Base-by-base conservation (phyloP, 495 filamentous ascomycete genomes). In the Melanomma pulvis-pyrius region DNA sequence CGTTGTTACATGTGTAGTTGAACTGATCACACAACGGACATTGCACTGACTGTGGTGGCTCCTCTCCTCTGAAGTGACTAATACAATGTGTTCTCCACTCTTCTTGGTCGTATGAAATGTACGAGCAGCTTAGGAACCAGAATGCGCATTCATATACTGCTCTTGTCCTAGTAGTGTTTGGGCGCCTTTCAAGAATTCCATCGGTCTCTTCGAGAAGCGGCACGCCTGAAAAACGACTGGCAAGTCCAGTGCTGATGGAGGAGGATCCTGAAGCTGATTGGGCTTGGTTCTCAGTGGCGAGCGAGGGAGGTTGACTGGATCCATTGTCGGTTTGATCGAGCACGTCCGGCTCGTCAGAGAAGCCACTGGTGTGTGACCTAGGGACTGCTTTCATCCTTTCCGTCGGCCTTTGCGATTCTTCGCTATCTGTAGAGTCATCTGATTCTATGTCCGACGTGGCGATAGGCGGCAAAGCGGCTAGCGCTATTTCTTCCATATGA, bases 121-220 rank as follows among this genome's bases (percentile, higher is more conserved):
- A 72, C 19, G 54, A 52, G 61, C 69, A 72, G 32, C 46, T 53
- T 21, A 72, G 65, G 44, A 68, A 72, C 65, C 65, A 72, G 55
- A 72, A 69, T 17, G 69, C 44, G 51, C 69, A 72, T 29, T 72
- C 69, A 28, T 48, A 72, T 0, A 59, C 34, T 1, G 65, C 56
- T 19, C 15, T 24, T 30, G n/a, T n/a, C n/a, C 63, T 58, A 2
- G 47, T 12, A 17, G 5, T 11, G 49, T 55, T 63, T 2, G 63
- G 44, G 30, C 34, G 63, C 17, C 32, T 44, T 48, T 71, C 68
- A 24, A 67, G 63, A 3, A 67, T 52, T 29, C 68, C 68, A 53
- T 67, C 55, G 13, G 60, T 47, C n/a, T 63, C 63, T 13, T 67
- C 63, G 9, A 71, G 68, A 32, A 71, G 46, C 5, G 63, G 63